Evolutionary conservation across 352 stramenopile species (phyloP).

Genomic region (Lagenidium giganteum): DNA sequence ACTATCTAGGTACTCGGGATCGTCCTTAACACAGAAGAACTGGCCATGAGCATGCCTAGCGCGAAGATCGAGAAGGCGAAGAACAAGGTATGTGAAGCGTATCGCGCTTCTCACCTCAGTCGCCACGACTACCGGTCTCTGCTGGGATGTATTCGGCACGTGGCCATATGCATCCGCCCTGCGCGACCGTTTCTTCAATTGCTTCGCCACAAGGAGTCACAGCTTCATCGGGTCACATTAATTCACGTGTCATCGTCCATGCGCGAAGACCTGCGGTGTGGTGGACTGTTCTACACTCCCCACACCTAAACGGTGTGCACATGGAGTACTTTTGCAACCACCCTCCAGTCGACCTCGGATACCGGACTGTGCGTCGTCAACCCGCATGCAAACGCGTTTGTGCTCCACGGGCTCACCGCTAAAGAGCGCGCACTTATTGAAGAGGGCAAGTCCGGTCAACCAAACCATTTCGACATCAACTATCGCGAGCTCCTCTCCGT

Average conservation of each 20-base stretch:
- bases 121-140: slow-evolving; percentile 11
- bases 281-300: slow-evolving; percentile 5
- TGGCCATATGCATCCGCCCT: slow-evolving; percentile 14
- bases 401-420: too few species aligned
- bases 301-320: slow-evolving; percentile 9
- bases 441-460: too few species aligned
- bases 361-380: slow-evolving; percentile 6
- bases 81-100: slow-evolving; percentile 1
- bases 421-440: too few species aligned
- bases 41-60: background rate
- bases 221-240: background rate
- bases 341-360: slow-evolving; percentile 3
- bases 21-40: slow-evolving; percentile 3
- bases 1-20: slow-evolving; percentile 2
- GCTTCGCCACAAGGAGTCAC: slow-evolving; percentile 1
- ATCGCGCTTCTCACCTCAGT: background rate
- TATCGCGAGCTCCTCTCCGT: too few species aligned
- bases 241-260: slow-evolving; percentile 1
- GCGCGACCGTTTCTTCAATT: slow-evolving; percentile 8
- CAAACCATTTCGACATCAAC: too few species aligned
- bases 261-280: slow-evolving; percentile 10
- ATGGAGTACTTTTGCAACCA: slow-evolving; percentile 2
- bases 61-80: slow-evolving; percentile 7
- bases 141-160: slow-evolving; percentile 10
- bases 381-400: too few species aligned